A percentile compares a stretch with the other conserved stretches of the same genome.
phyloP scores from a whole-genome alignment of 2,329 filamentous ascomycete genomes.

The Polychaeton citri region DNA sequence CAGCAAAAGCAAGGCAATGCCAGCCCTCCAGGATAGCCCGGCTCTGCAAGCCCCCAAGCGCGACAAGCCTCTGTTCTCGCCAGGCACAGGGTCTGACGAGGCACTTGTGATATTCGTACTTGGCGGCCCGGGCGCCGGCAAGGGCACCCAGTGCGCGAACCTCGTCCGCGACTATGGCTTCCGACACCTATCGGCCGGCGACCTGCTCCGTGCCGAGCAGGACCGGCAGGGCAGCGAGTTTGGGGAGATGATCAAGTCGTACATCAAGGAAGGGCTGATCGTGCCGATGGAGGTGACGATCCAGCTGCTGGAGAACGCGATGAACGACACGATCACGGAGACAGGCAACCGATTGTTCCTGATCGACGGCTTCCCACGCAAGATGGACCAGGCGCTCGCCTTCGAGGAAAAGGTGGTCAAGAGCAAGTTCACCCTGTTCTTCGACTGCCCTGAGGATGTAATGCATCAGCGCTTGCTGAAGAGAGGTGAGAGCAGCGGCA shows the following conservation, averaged over 20 bases:
- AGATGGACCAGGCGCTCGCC: slow-evolving; percentile 90
- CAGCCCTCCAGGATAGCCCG: slow-evolving; percentile 8
- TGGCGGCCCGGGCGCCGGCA: slow-evolving; percentile 87
- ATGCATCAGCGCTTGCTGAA: slow-evolving; percentile 77
- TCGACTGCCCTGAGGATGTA: slow-evolving; percentile 78
- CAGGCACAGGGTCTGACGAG: slow-evolving; percentile 35
- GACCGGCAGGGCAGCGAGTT: slow-evolving; percentile 75
- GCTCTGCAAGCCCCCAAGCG: slow-evolving; percentile 39
- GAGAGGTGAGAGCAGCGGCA: slow-evolving; percentile 82
- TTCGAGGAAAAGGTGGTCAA: slow-evolving; percentile 85
- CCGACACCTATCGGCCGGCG: slow-evolving; percentile 83
- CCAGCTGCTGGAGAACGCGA: slow-evolving; percentile 83
- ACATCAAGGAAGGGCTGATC: slow-evolving; percentile 89
- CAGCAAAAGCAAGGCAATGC: slow-evolving; percentile 11
- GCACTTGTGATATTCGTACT: slow-evolving; percentile 96
- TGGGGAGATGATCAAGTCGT: slow-evolving; percentile 79
- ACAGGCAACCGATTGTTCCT: slow-evolving; percentile 56
- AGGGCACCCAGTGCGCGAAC: slow-evolving; percentile 87
- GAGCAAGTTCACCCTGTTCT: slow-evolving; percentile 79
- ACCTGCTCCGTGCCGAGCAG: slow-evolving; percentile 88
- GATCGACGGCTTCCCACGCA: slow-evolving; percentile 77
- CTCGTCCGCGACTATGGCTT: slow-evolving; percentile 82
- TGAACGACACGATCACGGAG: slow-evolving; percentile 54
- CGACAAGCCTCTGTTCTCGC: slow-evolving; percentile 56
- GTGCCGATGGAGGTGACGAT: slow-evolving; percentile 99